Evolutionary conservation across 73 alveolate species (phyloP), one percentile per base, ranked within the genome.

Genomic region (Paramecium sexaurelia): DNA sequence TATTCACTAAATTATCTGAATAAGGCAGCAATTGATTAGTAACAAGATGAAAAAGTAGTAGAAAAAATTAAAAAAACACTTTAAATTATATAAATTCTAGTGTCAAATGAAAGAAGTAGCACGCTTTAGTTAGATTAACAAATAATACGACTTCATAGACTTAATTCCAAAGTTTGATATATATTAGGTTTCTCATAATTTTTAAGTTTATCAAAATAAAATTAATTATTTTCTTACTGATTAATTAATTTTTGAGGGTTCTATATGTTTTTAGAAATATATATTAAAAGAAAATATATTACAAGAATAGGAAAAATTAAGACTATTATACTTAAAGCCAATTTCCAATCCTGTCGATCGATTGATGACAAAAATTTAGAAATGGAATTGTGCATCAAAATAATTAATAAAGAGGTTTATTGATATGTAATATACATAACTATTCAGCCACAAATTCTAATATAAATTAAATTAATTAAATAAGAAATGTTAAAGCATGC

Each of bases 141-240:
- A 61, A 61, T 61, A 0, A 61, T 61, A 29, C 83, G 83, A 3
- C 83, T 61, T 61, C 83, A 61, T 61, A 61, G 83, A 61, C 83
- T 61, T 61, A 61, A 61, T 61, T 61, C 83, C 83, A 61, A 61
- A 61, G 47, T 61, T 61, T 61, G 83, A 61, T 61, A 13, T 61
- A 61, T 26, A 61, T 29, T 11, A 6, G 7, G 4, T 22, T 26
- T 51, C 67, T 17, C 33, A 51, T 51, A 35, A n/a, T 1, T 51
- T 51, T 51, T 51, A 51, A 51, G 67, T 51, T 61, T 27, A 13
- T 24, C 83, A 61, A 3, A 32, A 10, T 61, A 29, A 26, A 61
- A 27, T 61, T 61, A 61, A 61, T 22, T 19, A 61, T 22, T 29
- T 47, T 47, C n/a, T 35, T 35, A 35, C 41, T 35, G 41, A 35